Evolutionary conservation across 345 rosid species (phyloP).

Genomic region (Salix koriyanagi): DNA sequence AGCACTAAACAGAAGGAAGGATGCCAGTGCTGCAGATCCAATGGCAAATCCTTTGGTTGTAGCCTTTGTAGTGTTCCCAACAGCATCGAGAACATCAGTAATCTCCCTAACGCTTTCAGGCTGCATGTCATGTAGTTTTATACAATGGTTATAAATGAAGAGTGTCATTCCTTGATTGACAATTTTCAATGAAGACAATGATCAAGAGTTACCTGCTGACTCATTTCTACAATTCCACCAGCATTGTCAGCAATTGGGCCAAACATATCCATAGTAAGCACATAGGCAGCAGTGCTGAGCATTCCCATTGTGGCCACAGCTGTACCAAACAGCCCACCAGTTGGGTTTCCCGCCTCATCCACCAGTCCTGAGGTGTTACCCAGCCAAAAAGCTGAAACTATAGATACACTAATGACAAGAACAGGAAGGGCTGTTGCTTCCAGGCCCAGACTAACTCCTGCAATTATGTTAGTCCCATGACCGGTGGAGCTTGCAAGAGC

Average conservation of each 20-base stretch:
- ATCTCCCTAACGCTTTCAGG: constrained; percentile 97
- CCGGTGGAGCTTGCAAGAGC: constrained; percentile 98
- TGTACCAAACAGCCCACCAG: constrained; percentile 96
- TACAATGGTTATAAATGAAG: background rate
- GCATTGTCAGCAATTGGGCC: constrained; percentile 99
- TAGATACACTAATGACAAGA: constrained; percentile 76
- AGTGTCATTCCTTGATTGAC: background rate
- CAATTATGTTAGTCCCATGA: constrained; percentile 97
- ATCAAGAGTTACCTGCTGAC: constrained; percentile 75
- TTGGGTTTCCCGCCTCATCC: constrained; percentile 80
- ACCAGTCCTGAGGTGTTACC: constrained; percentile 90
- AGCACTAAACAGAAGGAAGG: constrained; percentile 97
- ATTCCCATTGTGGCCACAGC: constrained; percentile 99
- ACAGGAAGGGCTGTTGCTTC: constrained; percentile 99
- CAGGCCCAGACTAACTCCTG: constrained; percentile 97
- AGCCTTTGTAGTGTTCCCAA: constrained; percentile 98
- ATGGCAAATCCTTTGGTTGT: constrained; percentile 99
- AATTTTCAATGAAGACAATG: background rate
- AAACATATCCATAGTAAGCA: constrained; percentile 99
- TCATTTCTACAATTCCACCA: constrained; percentile 99
- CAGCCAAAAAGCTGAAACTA: constrained; percentile 85
- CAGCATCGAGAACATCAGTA: constrained; percentile 99
- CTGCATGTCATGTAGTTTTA: constrained; percentile 34
- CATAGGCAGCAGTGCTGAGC: constrained; percentile 99
- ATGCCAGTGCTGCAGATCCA: constrained; percentile 99